Base-by-base conservation (phyloP, 2,329 filamentous ascomycete species). In the Cladosporium sp. region DNA sequence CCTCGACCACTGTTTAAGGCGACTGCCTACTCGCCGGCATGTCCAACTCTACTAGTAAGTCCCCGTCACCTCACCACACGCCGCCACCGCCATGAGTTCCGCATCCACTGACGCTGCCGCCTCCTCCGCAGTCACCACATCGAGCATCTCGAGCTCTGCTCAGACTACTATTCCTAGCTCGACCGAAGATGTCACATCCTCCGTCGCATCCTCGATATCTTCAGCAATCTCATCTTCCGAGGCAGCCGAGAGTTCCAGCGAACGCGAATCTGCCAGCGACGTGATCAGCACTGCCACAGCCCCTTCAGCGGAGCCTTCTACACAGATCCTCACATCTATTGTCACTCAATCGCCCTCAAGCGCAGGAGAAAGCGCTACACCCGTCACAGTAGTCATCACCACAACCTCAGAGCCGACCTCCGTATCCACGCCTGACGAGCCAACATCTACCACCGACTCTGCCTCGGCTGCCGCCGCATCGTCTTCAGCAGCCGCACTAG, bases 331-430 rank as follows among this genome's bases (percentile, higher is more conserved):
- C 58, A 72, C 70, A 14, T 72, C 70, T 2, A 65, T 72, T 34
- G 66, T 73, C 49, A 71, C 70, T 0, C 59, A 69, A 63, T 63
- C 66, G 34, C 51, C 65, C 10, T 39, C 67, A 1, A 64, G 64
- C 49, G 48, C 53, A 18, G 68, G 65, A 43, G 62, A 58, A 30
- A 54, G 64, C 26, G 39, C 59, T 13, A 65, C 53, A 18, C 67
- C 68, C 14, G 63, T 69, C 26, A 70, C 68, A n/a, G 70, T 72
- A n/a, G 67, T 73, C 49, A 67, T 72, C 43, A 72, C 70, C 3
- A 32, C 28, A 21, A 67, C 30, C 16, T 39, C 66, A 36, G 64
- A 53, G 5, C 61, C 66, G 25, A 65, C 58, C n/a, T 43, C 66
- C 16, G 39, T 64, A 23, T 65, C 68, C 4, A 67, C 67, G 11